Percentiles rank a stretch among this genome's conserved stretches.
Conservation (phyloP, 306 rosid species). For the Hippophae rhamnoides region DNA sequence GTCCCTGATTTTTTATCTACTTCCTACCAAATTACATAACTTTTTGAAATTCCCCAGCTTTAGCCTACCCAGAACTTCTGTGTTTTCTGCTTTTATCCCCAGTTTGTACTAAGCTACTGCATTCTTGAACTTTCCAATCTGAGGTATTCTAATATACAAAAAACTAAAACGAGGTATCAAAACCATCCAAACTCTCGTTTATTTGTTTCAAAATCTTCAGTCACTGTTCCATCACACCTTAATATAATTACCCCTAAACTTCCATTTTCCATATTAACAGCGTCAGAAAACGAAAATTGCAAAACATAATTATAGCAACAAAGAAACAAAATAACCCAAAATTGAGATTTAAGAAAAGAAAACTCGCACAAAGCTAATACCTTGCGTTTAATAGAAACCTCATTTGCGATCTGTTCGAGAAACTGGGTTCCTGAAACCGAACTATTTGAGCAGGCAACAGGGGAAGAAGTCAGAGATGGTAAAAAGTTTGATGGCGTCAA, state of each 20-base stretch:
- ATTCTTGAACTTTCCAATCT: no score
- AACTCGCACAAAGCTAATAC: slow-evolving; percentile 17
- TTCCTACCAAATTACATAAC: no score
- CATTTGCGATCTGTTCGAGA: slow-evolving; percentile 32
- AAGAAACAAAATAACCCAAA: neutral
- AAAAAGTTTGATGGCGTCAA: slow-evolving; percentile 17
- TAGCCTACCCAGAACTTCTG: no score
- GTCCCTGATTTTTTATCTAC: no score
- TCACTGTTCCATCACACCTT: neutral
- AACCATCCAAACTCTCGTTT: no score
- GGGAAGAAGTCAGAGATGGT: slow-evolving; percentile 17
- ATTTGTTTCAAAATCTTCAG: no score
- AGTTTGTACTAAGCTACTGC: no score
- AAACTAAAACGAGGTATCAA: no score
- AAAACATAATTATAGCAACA: neutral
- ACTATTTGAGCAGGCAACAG: slow-evolving; percentile 14
- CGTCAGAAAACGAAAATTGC: neutral
- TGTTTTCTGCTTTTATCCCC: no score
- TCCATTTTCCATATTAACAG: slow-evolving; percentile 2
- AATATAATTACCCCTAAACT: neutral
- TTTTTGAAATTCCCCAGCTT: no score
- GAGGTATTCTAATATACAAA: no score
- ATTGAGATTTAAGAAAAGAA: neutral
- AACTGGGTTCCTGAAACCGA: slow-evolving; percentile 22
- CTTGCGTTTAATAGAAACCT: slow-evolving; percentile 35